Base-by-base conservation (phyloP, 139 green algal genomes). In the Spirogloea muscicola region DNA sequence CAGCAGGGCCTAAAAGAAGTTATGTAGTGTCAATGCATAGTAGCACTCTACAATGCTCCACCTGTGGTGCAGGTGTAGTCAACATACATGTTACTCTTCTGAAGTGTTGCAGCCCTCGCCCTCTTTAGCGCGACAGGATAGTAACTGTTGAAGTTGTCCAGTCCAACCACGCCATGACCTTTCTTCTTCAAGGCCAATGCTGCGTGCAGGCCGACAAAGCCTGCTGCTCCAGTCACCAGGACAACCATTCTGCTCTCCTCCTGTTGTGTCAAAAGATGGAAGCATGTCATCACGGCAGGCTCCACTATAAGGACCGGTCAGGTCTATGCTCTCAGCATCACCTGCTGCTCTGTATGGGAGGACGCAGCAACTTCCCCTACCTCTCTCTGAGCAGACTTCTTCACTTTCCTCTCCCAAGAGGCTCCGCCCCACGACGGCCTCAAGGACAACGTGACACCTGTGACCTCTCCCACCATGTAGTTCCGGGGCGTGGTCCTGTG, bases 131-230 rank as follows among this genome's bases (percentile, higher is more conserved):
- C 71, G 0, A 86, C 69, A 0, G 81, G 81, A 70, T 95, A 95
- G 74, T 93, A 93, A 74, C 90, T 82, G 58, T 94, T 94, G 77
- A 95, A 95, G 77, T 93, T 94, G 79, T 95, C 90, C 27, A 94
- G 44, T 29, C 90, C 90, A 3, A 95, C 40, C 1, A 94, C 89
- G 2, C 81, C 77, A 9, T 89, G 79, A 3, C 86, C 86, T 0
- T 72, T 75, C 9, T 36, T 21, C 5, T 76, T 58, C 6, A 95
- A 74, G 40, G 82, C 69, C 27, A 81, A 43, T 1, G 86, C 62
- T 0, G 73, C 69, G 61, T 90, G 83, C 46, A 83, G 90, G 39
- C 90, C 90, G n/a, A 95, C 90, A 70, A 95, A 94, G 7, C 90
- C 72, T 36, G 72, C 72, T 29, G 72, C 62, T 9, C 72, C 72